A percentile compares a stretch with the other conserved stretches of the same genome.
Evolutionary conservation across 805 yeast species (phyloP).

Genomic region (Candida qinlingensis): DNA sequence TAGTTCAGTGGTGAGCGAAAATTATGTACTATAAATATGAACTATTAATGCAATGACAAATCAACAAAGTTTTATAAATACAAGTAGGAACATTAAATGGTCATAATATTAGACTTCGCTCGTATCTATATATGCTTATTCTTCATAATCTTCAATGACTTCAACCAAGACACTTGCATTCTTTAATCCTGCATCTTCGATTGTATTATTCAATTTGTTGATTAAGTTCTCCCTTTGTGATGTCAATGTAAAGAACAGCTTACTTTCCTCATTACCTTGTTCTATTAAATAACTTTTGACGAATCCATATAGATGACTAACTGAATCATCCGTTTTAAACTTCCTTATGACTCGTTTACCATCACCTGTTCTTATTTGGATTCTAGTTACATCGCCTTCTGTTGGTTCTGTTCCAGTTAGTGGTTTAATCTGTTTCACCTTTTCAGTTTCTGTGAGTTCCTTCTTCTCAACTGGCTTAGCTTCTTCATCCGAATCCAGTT

Average conservation of each 20-base stretch:
- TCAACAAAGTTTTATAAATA: no score
- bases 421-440: conserved; percentile 46
- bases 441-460: conserved; percentile 34
- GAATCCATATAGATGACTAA: conserved; percentile 55
- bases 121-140: background rate
- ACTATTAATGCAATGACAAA: background rate
- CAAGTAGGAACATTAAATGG: background rate
- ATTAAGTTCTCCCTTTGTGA: conserved; percentile 48
- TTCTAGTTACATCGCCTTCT: conserved; percentile 42
- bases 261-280: conserved; percentile 29
- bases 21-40: background rate
- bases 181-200: conserved; percentile 71
- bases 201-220: conserved; percentile 45
- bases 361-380: conserved; percentile 84
- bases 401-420: conserved; percentile 57
- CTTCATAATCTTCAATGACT: conserved; percentile 10
- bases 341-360: conserved; percentile 79
- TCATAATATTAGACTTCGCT: no score
- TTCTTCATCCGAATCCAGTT: conserved; percentile 19
- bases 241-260: conserved; percentile 39
- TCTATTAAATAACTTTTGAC: conserved; percentile 52
- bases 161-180: conserved; percentile 55
- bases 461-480: conserved; percentile 7
- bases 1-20: no score
- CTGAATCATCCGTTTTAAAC: conserved; percentile 54